Conservation (phyloP, 2,329 filamentous ascomycete genomes). For the Colletotrichum liaoningense region DNA sequence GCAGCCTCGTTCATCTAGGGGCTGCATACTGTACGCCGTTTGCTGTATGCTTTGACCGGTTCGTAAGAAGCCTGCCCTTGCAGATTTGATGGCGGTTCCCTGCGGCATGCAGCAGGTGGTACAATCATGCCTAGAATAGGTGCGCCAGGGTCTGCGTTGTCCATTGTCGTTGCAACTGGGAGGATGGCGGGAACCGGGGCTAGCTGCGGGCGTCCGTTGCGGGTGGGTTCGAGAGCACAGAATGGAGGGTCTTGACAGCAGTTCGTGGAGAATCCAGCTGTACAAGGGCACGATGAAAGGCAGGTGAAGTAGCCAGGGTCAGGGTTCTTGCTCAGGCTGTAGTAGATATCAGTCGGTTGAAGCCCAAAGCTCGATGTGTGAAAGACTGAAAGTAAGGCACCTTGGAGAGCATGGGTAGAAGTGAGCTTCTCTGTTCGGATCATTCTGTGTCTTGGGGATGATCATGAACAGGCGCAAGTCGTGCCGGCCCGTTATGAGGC, state of each 20-base stretch:
- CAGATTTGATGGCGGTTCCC: not conserved
- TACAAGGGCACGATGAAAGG: not conserved
- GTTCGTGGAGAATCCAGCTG: not conserved
- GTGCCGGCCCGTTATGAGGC: constrained; percentile 29
- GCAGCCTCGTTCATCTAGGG: not conserved
- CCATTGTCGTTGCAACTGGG: not conserved
- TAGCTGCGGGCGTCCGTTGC: not conserved
- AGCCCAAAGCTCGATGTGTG: constrained; percentile 12
- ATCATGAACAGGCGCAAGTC: constrained; percentile 6
- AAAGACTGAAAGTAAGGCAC: not conserved
- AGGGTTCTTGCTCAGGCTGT: constrained; percentile 2
- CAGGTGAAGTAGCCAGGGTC: not conserved
- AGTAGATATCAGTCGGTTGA: constrained; percentile 5
- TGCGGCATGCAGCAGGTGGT: not conserved
- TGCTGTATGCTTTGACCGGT: not conserved
- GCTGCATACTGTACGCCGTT: not conserved
- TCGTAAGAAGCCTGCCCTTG: not conserved
- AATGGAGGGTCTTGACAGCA: not conserved
- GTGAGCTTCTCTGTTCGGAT: not conserved
- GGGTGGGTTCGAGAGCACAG: not conserved
- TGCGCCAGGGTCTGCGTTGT: not conserved
- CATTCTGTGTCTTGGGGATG: not conserved
- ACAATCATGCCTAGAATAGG: not conserved
- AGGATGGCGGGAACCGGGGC: not conserved
- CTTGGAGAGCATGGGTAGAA: not conserved